Evolutionary conservation across 768 basidiomycete genomes (phyloP).

Genomic region (Polyporus arcularius): DNA sequence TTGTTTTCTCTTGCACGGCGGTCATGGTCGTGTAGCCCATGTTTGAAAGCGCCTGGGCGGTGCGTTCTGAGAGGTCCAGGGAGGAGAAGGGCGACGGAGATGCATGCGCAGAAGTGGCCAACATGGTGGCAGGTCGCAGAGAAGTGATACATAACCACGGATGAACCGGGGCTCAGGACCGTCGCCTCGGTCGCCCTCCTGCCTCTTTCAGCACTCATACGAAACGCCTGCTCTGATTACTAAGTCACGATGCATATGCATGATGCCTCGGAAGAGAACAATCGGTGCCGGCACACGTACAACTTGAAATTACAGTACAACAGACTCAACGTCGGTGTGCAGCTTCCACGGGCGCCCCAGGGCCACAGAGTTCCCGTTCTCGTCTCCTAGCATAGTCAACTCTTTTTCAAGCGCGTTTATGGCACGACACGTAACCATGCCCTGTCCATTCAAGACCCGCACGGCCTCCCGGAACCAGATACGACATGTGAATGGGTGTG

Average conservation of each 20-base stretch:
- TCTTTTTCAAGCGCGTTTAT: not conserved
- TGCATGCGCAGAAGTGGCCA: no score
- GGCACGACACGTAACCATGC: not conserved
- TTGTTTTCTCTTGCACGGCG: slow-evolving; percentile 86
- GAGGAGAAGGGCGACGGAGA: slow-evolving; percentile 59
- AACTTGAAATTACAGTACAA: not conserved
- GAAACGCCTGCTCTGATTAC: no score
- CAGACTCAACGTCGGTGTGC: not conserved
- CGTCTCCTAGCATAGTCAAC: not conserved
- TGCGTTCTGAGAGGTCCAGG: slow-evolving; percentile 80
- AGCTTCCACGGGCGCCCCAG: slow-evolving; percentile 2
- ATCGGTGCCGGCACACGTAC: no score
- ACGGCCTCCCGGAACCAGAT: slow-evolving; percentile 5
- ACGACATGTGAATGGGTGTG: slow-evolving; percentile 2
- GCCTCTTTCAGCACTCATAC: no score
- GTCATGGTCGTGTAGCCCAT: slow-evolving; percentile 97
- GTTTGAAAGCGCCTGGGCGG: slow-evolving; percentile 68
- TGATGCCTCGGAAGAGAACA: no score
- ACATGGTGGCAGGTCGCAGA: no score
- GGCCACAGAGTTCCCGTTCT: slow-evolving; percentile 1
- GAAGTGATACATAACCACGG: no score
- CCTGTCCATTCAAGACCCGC: not conserved
- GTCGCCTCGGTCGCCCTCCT: no score
- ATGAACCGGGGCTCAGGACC: no score
- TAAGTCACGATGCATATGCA: no score